Evolutionary conservation across 2,329 filamentous ascomycete species (phyloP), one percentile per base, ranked within the genome.

Genomic region (Fusarium luffae): DNA sequence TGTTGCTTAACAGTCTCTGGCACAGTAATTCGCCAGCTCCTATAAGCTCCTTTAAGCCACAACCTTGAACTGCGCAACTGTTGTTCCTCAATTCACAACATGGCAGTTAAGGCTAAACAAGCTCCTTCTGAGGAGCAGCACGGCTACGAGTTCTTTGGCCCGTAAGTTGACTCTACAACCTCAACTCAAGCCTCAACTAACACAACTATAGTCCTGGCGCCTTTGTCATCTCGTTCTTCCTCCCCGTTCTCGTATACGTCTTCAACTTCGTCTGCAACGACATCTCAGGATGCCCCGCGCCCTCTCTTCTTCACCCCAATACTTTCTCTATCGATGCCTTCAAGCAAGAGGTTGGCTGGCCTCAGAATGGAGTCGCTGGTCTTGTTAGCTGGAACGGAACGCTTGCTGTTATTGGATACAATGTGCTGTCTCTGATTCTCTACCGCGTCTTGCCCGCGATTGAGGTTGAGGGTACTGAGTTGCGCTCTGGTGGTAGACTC

Each of bases 211-310:
- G 94, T 57, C 84, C 90, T 43, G 94, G 94, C 59, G 93, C 92
- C 37, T 88, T 91, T 65, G 86, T 82, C 66, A 93, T 98, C 76
- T 92, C 92, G 10, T 91, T 97, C 74, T 90, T 90, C 59, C 88
- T 98, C 1, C 95, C 95, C 0, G 65, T 94, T 43, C 85, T 94
- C 69, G 88, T 93, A 73, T 97, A 96, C 81, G 78, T 90, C 74
- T 91, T 95, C 77, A 86, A 90, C 48, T 97, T 98, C 77, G 84
- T 91, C 75, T 98, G 95, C 86, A 98, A 98, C 82, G 94, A 98
- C 79, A 84, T 97, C 69, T 91, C 93, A 11, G 95, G 96, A 62
- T 98, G 96, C 77, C 96, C 95, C 48, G 90, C 93, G 4, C 93
- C 94, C 5, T 93, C 92, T 6, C 85, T 95, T 11, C 86, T 97